These are phyloP conservation scores for Backusella liffmaniae DNA, from an alignment of 192 early-diverging fungal genomes.

Conservation along the genomic window DNA sequence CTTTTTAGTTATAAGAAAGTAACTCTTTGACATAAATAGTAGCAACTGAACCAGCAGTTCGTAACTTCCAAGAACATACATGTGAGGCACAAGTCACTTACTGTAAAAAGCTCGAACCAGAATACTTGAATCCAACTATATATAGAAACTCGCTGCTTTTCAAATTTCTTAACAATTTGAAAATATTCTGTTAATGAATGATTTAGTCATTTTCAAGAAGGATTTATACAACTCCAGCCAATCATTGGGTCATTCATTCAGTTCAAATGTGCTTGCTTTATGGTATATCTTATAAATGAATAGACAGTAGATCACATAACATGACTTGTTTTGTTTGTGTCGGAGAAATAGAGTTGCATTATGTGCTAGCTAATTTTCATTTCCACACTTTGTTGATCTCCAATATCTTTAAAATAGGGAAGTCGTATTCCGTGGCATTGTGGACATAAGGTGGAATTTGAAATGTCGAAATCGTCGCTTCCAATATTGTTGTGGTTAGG, in stretches of 20 bases:
- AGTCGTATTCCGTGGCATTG: not conserved
- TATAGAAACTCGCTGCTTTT: not conserved
- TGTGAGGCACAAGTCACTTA: not conserved
- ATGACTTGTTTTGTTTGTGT: not conserved
- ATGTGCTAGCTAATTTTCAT: not conserved
- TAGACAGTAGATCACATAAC: not conserved
- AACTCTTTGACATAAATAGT: not conserved
- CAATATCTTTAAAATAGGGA: not conserved
- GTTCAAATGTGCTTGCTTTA: not conserved
- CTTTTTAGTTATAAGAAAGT: not conserved
- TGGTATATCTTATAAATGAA: not conserved
- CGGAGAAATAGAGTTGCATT: not conserved
- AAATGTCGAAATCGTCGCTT: not conserved
- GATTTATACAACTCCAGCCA: not conserved
- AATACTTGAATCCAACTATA: not conserved
- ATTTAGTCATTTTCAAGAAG: not conserved
- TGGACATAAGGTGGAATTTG: not conserved
- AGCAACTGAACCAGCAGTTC: not conserved
- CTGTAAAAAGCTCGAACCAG: conserved; percentile 5
- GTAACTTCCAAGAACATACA: conserved; percentile 1
- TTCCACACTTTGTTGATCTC: conserved; percentile 9
- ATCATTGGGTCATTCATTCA: not conserved
- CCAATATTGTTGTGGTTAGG: not conserved
- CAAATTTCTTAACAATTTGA: not conserved
- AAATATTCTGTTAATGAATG: not conserved